Evolutionary conservation across 2,329 filamentous ascomycete genomes (phyloP).

Genomic region (Capronia coronata): DNA sequence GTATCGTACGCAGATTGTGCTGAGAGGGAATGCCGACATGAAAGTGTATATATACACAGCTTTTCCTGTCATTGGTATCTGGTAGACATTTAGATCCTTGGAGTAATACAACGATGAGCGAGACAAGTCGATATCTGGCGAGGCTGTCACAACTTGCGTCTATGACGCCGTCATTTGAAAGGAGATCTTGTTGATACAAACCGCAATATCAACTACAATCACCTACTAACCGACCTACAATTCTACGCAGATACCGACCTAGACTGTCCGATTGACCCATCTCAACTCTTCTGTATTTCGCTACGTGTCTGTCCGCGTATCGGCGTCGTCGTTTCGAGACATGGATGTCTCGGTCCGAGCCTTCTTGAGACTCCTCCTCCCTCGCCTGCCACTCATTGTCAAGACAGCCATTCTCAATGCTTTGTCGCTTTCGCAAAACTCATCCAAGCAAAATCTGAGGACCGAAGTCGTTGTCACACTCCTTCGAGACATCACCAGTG

Average conservation of each 20-base stretch:
- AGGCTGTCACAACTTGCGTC: no score
- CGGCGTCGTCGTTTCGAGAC: neutral
- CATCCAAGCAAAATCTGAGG: constrained; percentile 69
- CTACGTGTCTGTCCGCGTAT: neutral
- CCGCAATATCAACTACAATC: neutral
- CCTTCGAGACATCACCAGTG: constrained; percentile 58
- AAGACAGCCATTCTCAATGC: constrained; percentile 39
- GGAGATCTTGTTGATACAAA: neutral
- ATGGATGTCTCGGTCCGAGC: constrained; percentile 33
- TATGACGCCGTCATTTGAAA: neutral
- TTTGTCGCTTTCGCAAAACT: constrained; percentile 61
- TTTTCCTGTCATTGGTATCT: no score
- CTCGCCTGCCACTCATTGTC: constrained; percentile 38
- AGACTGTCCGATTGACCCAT: no score
- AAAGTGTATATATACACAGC: no score
- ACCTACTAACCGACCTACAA: neutral
- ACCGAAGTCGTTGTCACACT: constrained; percentile 67
- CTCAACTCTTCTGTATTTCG: no score
- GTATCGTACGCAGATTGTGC: no score
- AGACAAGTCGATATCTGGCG: no score
- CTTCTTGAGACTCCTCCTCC: constrained; percentile 36
- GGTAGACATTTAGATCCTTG: no score
- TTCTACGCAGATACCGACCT: no score
- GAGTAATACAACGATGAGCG: no score
- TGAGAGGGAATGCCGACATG: no score